Base-by-base conservation (phyloP, 23 red algal species). In the Chondrus crispus region DNA sequence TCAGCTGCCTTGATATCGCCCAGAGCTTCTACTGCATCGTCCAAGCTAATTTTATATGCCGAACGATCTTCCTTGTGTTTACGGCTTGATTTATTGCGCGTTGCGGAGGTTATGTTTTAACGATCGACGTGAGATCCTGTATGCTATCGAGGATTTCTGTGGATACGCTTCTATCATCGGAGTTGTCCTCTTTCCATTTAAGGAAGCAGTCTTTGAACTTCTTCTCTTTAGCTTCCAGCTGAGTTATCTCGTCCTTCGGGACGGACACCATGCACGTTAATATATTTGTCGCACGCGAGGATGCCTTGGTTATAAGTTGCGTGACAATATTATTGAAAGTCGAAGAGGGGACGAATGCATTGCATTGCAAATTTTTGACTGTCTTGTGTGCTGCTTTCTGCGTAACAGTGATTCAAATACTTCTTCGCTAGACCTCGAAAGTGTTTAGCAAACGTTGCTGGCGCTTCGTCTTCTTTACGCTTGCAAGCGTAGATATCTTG, bases 281-380 rank as follows among this genome's bases (percentile, higher is more conserved):
- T n/a, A n/a, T n/a, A n/a, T n/a, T n/a, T n/a, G n/a, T n/a, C n/a
- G n/a, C n/a, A n/a, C n/a, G n/a, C n/a, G n/a, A n/a, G n/a, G n/a
- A n/a, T n/a, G n/a, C 0, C 29, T 1, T 71, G 19, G 64, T 1
- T 30, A 75, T 46, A 39, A 75, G 30, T 38, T 46, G 5, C 24
- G 29, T 38, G 6, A 40, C 42, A 6, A 38, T 40, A 11, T 4
- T 44, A 5, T 39, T 75, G 39, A 9, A 38, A n/a, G 44, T n/a
- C 9, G 70, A 75, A 4, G 70, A 75, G 3, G 7, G 30, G 7
- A 75, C 44, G 20, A 41, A 41, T 5, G 70, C 7, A 46, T 75
- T 75, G 42, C 70, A 75, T 75, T 46, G 70, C 28, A 5, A 75
- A 75, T 28, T 75, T 75, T 46, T 75, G 70, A 4, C 30, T 75